A percentile compares a stretch with the other conserved stretches of the same genome.
Conservation (phyloP, 2,329 filamentous ascomycete species). For the Didymella keratinophila region DNA sequence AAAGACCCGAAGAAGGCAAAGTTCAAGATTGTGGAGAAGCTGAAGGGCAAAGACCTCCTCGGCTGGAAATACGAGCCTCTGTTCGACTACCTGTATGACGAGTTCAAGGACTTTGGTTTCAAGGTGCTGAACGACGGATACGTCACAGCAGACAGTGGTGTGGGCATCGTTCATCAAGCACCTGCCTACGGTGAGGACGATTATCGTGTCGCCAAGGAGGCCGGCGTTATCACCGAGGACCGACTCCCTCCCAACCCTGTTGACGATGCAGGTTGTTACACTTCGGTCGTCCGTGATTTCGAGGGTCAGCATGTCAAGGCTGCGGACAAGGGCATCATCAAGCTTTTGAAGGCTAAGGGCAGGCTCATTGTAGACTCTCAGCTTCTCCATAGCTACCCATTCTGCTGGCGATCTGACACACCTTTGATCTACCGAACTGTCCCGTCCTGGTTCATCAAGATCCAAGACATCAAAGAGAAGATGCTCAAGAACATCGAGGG, state of each 20-base stretch:
- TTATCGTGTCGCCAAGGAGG: constrained; percentile 81
- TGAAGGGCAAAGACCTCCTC: constrained; percentile 84
- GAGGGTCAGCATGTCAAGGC: constrained; percentile 88
- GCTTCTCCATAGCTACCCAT: constrained; percentile 89
- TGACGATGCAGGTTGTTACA: constrained; percentile 84
- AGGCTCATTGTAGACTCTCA: constrained; percentile 85
- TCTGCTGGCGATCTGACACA: constrained; percentile 94
- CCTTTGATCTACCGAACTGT: constrained; percentile 92
- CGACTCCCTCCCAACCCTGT: constrained; percentile 88
- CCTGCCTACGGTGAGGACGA: constrained; percentile 96
- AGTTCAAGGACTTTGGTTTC: constrained; percentile 87
- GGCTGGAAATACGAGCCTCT: constrained; percentile 89
- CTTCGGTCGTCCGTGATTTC: constrained; percentile 78
- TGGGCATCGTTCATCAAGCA: constrained; percentile 91
- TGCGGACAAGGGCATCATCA: constrained; percentile 92
- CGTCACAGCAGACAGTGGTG: constrained; percentile 88
- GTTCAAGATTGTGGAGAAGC: constrained; percentile 79
- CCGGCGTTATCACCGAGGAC: constrained; percentile 78
- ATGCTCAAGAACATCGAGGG: constrained; percentile 91
- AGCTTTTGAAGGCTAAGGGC: constrained; percentile 78
- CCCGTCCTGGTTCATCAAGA: constrained; percentile 93
- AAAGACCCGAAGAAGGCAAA: constrained; percentile 97
- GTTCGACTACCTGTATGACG: constrained; percentile 88
- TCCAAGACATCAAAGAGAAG: constrained; percentile 80
- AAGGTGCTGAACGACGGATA: constrained; percentile 83